Base-by-base conservation (phyloP, 441 rosid genomes). In the Erysimum cheiri region DNA sequence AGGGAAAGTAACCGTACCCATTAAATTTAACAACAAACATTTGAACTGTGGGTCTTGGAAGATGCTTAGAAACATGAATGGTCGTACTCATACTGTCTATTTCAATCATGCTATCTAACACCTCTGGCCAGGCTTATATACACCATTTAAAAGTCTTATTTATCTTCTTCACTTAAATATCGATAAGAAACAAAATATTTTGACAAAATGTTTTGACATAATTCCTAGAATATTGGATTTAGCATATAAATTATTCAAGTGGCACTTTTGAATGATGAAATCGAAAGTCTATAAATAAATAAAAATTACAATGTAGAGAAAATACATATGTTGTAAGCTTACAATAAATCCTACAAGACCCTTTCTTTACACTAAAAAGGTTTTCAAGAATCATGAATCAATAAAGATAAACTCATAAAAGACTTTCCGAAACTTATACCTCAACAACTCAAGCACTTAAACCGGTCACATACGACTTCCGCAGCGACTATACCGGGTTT, bases 321-420 rank as follows among this genome's bases (percentile, higher is more conserved):
- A 67, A 33, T 41, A 74, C 44, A 68, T 48, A 67, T 55, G 63
- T 53, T 13, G 32, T 61, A 47, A 64, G 48, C 56, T 69, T 64
- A 17, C 4, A 15, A 69, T 11, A 60, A 75, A 57, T 56, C 71
- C 61, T 63, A 75, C 47, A 29, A 22, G 60, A 69, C 66, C 19
- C 56, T 60, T 14, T 69, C 70, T 75, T 75, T 75, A 75, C 79
- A 74, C 29, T 33, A 43, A 60, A 61, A 62, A 6, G 72, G 44
- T 58, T 57, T 67, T 29, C 40, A 75, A 69, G 79, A 70, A 75
- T 75, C 75, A 69, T 31, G 49, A 69, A 75, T 56, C 55, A 49
- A 69, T 32, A 62, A 46, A 69, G 69, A 60, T 52, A 44, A 17
- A 55, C 24, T 1, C 24, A 22, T 22, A 22, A 2, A 75, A 64